Evolutionary conservation across 805 yeast genomes (phyloP).

Genomic region (Yarrowia osloensis): DNA sequence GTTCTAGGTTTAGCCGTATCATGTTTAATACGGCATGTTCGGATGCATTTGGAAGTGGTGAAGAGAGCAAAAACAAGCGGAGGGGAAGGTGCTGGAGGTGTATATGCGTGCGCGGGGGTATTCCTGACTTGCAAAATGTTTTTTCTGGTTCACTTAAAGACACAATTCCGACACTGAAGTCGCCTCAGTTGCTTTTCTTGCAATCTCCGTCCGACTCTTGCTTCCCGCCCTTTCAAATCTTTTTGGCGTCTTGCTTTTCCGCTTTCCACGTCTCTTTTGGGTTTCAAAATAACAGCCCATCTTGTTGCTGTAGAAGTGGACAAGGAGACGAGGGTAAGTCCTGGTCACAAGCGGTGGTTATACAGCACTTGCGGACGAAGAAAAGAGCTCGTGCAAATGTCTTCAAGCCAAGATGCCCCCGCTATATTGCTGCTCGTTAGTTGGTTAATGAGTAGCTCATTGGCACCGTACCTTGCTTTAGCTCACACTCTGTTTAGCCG

Average conservation of each 20-base stretch:
- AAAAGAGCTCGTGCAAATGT: too few species aligned
- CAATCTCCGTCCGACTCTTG: neutral
- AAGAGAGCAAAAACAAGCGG: slow-evolving; percentile 22
- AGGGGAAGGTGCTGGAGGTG: neutral
- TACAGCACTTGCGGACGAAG: too few species aligned
- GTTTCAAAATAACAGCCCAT: slow-evolving; percentile 19
- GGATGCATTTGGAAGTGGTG: neutral
- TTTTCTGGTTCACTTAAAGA: too few species aligned
- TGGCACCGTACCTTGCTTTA: neutral
- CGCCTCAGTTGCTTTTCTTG: neutral
- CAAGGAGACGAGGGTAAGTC: too few species aligned
- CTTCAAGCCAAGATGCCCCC: too few species aligned
- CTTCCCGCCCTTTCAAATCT: neutral
- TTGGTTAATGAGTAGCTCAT: too few species aligned
- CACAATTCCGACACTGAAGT: too few species aligned
- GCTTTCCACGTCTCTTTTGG: neutral
- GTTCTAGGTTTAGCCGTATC: slow-evolving; percentile 9
- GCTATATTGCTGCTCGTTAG: too few species aligned
- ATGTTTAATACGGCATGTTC: neutral
- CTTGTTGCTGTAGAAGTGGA: slow-evolving; percentile 12
- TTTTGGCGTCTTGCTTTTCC: neutral
- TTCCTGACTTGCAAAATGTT: too few species aligned
- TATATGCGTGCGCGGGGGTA: too few species aligned
- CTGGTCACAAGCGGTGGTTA: neutral
- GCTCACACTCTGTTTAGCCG: neutral